Evolutionary conservation across 176 grass and related monocot genomes (phyloP).

Genomic region (Musa troglodytarum): DNA sequence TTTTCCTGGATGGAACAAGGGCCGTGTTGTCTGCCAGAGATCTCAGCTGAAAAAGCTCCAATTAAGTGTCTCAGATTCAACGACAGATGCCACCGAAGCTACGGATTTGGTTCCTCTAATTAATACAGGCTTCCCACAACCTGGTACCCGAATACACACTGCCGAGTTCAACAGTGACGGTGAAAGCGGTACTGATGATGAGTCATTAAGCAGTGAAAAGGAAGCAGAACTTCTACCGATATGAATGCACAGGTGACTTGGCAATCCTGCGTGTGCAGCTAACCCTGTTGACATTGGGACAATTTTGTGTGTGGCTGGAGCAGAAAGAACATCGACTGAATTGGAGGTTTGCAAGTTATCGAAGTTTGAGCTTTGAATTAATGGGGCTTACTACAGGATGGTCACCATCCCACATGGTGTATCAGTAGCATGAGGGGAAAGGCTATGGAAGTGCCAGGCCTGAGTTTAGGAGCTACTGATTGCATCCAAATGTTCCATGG

Average conservation of each 20-base stretch:
- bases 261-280: neutral
- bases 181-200: slow-evolving; percentile 2
- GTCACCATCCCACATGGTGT: neutral
- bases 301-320: neutral
- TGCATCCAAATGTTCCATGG: neutral
- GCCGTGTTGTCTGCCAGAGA: slow-evolving; percentile 65
- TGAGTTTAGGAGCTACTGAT: neutral
- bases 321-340: neutral
- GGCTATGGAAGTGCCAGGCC: neutral
- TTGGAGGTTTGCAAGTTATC: neutral
- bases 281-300: neutral
- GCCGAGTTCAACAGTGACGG: slow-evolving; percentile 23
- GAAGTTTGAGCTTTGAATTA: neutral
- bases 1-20: slow-evolving; percentile 88
- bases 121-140: slow-evolving; percentile 35
- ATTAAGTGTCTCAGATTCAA: slow-evolving; percentile 22
- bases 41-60: slow-evolving; percentile 71
- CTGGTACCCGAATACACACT: slow-evolving; percentile 41
- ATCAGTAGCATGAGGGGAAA: neutral
- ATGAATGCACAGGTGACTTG: slow-evolving; percentile 17
- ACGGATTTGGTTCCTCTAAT: slow-evolving; percentile 37
- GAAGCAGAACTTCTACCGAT: slow-evolving; percentile 64
- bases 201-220: slow-evolving; percentile 28
- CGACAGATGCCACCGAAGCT: slow-evolving; percentile 12
- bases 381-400: neutral